Conservation (phyloP, 169 alveolate genomes). For the Babesia bovis region DNA sequence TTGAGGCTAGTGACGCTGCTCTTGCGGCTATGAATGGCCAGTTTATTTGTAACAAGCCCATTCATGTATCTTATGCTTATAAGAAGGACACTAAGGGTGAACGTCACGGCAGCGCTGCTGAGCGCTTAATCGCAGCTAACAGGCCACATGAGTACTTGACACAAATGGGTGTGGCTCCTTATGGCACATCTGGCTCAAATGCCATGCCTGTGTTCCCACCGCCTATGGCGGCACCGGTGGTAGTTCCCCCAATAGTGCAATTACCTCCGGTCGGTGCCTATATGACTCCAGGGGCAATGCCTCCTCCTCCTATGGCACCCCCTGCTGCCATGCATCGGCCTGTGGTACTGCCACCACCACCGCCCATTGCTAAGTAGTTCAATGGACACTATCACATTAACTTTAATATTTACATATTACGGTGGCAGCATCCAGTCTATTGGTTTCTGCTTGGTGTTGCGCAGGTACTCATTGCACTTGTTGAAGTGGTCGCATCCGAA, state of each 20-base stretch:
- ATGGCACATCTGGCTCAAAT: conserved; percentile 37
- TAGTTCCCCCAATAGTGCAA: conserved; percentile 67
- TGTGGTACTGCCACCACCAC: conserved; percentile 65
- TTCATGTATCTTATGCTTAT: conserved; percentile 96
- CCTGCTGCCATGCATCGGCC: conserved; percentile 52
- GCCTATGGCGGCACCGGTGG: conserved; percentile 43
- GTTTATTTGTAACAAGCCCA: conserved; percentile 93
- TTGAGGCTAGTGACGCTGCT: conserved; percentile 98
- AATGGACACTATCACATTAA: not conserved
- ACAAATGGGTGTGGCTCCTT: conserved; percentile 56
- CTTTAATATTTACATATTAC: too few relatives aligned
- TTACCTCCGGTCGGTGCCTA: conserved; percentile 47
- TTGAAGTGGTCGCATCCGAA: conserved; percentile 81
- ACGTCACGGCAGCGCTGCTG: conserved; percentile 90
- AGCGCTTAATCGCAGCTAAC: conserved; percentile 87
- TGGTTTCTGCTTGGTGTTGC: conserved; percentile 64
- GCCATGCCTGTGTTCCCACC: conserved; percentile 8
- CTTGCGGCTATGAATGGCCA: conserved; percentile 95
- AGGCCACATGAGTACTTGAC: conserved; percentile 69
- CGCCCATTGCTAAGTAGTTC: conserved; percentile 45
- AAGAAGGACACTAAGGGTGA: conserved; percentile 94
- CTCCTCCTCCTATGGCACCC: conserved; percentile 32
- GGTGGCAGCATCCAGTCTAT: conserved; percentile 78
- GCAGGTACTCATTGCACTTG: conserved; percentile 79
- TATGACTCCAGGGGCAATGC: conserved; percentile 21